phyloP scores from a whole-genome alignment of 306 rosid species.

The Macrotyloma uniflorum region DNA sequence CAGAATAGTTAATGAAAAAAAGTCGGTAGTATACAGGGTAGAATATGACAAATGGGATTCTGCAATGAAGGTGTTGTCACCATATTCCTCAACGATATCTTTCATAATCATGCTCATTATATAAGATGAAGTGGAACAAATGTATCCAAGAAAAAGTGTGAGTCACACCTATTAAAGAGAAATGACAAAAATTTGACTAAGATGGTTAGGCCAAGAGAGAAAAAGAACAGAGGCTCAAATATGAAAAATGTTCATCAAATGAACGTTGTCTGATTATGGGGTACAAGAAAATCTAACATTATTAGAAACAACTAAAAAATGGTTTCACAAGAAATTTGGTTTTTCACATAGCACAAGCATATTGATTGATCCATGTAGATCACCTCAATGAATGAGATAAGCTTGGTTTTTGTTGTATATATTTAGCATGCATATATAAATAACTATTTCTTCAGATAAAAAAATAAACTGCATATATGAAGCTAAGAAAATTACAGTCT shows the following conservation, averaged over 20 bases:
- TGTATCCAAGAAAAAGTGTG: background rate
- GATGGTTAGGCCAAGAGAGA: background rate
- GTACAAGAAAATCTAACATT: background rate
- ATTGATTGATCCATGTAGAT: conserved; percentile 11
- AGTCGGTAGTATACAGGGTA: background rate
- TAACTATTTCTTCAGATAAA: background rate
- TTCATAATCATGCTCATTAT: background rate
- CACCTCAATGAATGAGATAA: background rate
- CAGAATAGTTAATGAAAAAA: background rate
- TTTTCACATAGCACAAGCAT: background rate
- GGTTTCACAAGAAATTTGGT: background rate
- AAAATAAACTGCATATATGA: background rate
- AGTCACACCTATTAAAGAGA: background rate
- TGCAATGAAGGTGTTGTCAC: background rate
- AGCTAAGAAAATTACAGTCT: background rate
- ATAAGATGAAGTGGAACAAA: background rate
- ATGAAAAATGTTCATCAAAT: background rate
- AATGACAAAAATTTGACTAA: background rate
- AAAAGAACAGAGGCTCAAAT: background rate
- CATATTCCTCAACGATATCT: background rate
- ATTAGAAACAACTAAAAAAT: background rate
- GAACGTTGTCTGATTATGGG: conserved; percentile 2
- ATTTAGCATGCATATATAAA: background rate
- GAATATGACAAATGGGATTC: background rate
- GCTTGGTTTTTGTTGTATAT: background rate